Evolutionary conservation across 441 rosid genomes (phyloP), one percentile per base, ranked within the genome.

Genomic region (Metrosideros polymorpha): DNA sequence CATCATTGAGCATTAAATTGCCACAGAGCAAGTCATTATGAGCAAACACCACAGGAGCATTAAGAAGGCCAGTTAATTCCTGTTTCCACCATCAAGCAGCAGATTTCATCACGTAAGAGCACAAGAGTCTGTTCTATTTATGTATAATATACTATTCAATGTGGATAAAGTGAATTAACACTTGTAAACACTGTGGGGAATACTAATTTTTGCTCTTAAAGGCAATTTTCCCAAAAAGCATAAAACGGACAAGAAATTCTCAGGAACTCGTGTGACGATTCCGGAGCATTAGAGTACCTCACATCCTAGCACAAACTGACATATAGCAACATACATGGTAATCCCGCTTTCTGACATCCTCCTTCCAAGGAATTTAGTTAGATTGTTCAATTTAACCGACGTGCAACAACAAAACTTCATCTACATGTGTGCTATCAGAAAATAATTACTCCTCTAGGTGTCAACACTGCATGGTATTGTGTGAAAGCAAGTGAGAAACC

Each of bases 11-110:
- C 99, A 98, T 98, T 85, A 98, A 85, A 89, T 98, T 98, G 89
- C 99, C 99, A 19, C 98, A 95, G 56, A 98, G 98, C 90, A 98
- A 92, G 93, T 98, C 99, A 85, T 96, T 98, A 86, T 98, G 99
- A 84, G 96, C 90, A 92, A 95, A 98, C 87, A 98, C 99, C 86
- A 96, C 96, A 1, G 98, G 96, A 86, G 98, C 86, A 75, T 93
- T 92, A 86, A 98, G 94, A 87, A 82, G 89, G 86, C 89, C 92
- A n/a, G 99, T 91, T 90, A 98, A 89, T 91, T 95, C 99, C 99
- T 98, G 98, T 88, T 90, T 83, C 90, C 93, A 90, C 85, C 84
- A 91, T 88, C 91, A 93, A 84, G 87, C 88, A 66, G 57, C 66
- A 88, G 75, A 79, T 71, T 84, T 79, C 63, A 45, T 52, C n/a